Percentiles rank a stretch among this genome's conserved stretches.
Conservation (phyloP, 805 yeast genomes). For the Ascoidea asiatica region DNA sequence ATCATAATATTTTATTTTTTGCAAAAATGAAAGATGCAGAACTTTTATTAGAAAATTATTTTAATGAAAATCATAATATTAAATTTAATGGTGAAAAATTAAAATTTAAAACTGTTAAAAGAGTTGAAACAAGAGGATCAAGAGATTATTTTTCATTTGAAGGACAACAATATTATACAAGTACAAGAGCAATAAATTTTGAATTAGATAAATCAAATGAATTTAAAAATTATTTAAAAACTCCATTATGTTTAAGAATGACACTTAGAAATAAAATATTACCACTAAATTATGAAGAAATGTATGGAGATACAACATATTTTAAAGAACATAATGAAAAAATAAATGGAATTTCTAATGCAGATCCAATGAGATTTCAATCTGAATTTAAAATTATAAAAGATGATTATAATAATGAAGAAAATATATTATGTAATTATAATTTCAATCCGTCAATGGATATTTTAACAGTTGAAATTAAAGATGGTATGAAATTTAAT, state of each 20-base stretch:
- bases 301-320: not conserved
- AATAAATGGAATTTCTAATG: not conserved
- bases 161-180: too few species aligned
- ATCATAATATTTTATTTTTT: not conserved
- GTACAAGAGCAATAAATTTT: not conserved
- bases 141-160: too few species aligned
- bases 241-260: not conserved
- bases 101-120: not conserved
- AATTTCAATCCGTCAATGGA: not conserved
- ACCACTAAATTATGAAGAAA: not conserved
- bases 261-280: not conserved
- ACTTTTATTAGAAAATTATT: not conserved
- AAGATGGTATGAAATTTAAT: not conserved
- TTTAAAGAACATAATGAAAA: not conserved
- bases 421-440: not conserved
- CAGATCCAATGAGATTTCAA: not conserved
- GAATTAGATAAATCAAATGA: too few species aligned
- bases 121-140: not conserved
- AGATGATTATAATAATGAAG: too few species aligned
- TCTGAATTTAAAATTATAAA: too few species aligned
- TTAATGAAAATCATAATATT: too few species aligned
- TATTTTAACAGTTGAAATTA: not conserved
- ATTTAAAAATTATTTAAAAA: too few species aligned
- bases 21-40: not conserved
- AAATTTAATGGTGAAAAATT: too few species aligned